phyloP scores from a whole-genome alignment of 2,329 filamentous ascomycete genomes.

The Monosporascus cannonballus region DNA sequence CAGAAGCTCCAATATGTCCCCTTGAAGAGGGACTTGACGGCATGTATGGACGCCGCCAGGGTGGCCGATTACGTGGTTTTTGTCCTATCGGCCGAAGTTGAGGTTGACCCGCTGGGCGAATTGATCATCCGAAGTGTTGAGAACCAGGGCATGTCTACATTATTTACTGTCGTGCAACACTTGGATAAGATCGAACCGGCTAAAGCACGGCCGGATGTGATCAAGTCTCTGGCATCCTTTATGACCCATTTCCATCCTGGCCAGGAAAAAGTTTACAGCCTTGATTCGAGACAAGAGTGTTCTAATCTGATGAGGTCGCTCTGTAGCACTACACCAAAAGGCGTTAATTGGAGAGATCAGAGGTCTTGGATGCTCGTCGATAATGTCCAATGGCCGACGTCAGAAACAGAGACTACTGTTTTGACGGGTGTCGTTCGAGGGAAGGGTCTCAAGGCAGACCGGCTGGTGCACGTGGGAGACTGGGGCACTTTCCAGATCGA shows the following conservation, averaged over 20 bases:
- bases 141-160: conserved; percentile 88
- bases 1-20: conserved; percentile 87
- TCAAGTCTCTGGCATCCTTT: conserved; percentile 82
- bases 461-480: conserved; percentile 84
- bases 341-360: conserved; percentile 91
- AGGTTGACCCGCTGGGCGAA: conserved; percentile 81
- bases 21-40: conserved; percentile 64
- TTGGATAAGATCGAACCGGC: conserved; percentile 71
- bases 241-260: conserved; percentile 92
- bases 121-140: conserved; percentile 80
- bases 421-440: conserved; percentile 84
- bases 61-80: conserved; percentile 89
- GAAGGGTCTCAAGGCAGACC: conserved; percentile 79
- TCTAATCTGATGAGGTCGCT: conserved; percentile 85
- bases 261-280: conserved; percentile 82
- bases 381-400: conserved; percentile 64
- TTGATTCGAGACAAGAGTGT: conserved; percentile 86
- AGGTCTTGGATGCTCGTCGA: conserved; percentile 94
- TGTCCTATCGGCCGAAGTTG: conserved; percentile 72
- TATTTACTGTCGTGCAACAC: conserved; percentile 78
- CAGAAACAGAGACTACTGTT: conserved; percentile 56
- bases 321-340: conserved; percentile 88
- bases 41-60: conserved; percentile 77
- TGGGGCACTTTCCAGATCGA: conserved; percentile 93
- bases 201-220: conserved; percentile 70